Conservation (phyloP, 331 rosid genomes). For the Saraca asoca region DNA sequence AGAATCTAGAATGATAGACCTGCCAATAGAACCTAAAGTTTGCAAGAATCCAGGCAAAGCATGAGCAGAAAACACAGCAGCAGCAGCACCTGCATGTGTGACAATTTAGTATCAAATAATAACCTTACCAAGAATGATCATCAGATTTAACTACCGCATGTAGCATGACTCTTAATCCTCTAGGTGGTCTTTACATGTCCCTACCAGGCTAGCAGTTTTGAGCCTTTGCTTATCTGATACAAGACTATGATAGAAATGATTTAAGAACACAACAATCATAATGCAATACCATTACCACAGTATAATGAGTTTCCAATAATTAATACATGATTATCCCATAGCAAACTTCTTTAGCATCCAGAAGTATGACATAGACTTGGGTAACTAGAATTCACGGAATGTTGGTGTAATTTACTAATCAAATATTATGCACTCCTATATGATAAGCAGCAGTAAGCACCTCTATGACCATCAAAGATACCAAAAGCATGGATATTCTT, state of each 20-base stretch:
- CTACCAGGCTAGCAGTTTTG: background rate
- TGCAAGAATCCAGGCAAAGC: constrained; percentile 78
- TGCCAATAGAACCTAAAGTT: constrained; percentile 42
- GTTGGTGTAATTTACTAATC: no score
- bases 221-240: background rate
- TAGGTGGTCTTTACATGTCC: background rate
- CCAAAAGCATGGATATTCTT: constrained; percentile 73
- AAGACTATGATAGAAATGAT: background rate
- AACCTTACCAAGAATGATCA: constrained; percentile 9
- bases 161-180: constrained; percentile 13
- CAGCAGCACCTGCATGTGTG: constrained; percentile 76
- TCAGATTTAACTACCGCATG: background rate
- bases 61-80: constrained; percentile 81
- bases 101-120: constrained; percentile 14
- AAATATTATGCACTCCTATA: no score
- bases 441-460: constrained; percentile 34
- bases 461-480: constrained; percentile 95
- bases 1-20: constrained; percentile 46
- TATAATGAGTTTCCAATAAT: no score
- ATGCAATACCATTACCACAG: no score
- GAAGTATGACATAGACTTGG: no score
- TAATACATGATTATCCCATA: no score
- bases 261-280: background rate
- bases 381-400: no score
- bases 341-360: no score